These are phyloP conservation scores for Chamaecrista fasciculata DNA, from an alignment of 306 rosid genomes.

Conservation along the genomic window DNA sequence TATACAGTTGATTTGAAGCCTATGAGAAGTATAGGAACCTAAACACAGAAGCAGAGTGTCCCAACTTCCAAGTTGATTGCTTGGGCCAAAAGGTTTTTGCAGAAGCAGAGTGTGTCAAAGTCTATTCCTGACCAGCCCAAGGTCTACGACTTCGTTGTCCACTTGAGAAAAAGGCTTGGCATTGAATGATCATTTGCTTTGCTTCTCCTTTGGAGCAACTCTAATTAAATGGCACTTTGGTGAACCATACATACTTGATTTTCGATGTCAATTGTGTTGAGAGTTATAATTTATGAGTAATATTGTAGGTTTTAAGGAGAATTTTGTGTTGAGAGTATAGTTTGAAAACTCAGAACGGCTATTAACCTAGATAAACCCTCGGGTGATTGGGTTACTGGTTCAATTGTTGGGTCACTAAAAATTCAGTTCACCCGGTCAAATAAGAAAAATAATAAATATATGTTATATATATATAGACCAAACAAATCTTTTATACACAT, in stretches of 20 bases:
- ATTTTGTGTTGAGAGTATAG: no score
- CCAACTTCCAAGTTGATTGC: slow-evolving; percentile 27
- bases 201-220: neutral
- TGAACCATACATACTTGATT: slow-evolving; percentile 6
- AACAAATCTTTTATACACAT: no score
- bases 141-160: neutral
- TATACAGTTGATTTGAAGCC: slow-evolving; percentile 26
- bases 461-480: no score
- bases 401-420: no score
- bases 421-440: no score
- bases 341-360: no score
- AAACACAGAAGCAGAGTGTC: slow-evolving; percentile 24
- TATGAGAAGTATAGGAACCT: slow-evolving; percentile 15
- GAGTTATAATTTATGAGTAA: no score
- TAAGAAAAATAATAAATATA: no score
- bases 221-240: slow-evolving; percentile 16
- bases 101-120: slow-evolving; percentile 27
- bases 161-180: neutral
- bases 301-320: neutral
- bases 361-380: no score
- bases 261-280: no score
- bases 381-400: no score
- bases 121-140: slow-evolving; percentile 29
- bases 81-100: slow-evolving; percentile 38
- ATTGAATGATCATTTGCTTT: neutral